A percentile compares a stretch with the other conserved stretches of the same genome.
phyloP scores from a whole-genome alignment of 495 filamentous ascomycete genomes.

The Aspergillus ostianus region DNA sequence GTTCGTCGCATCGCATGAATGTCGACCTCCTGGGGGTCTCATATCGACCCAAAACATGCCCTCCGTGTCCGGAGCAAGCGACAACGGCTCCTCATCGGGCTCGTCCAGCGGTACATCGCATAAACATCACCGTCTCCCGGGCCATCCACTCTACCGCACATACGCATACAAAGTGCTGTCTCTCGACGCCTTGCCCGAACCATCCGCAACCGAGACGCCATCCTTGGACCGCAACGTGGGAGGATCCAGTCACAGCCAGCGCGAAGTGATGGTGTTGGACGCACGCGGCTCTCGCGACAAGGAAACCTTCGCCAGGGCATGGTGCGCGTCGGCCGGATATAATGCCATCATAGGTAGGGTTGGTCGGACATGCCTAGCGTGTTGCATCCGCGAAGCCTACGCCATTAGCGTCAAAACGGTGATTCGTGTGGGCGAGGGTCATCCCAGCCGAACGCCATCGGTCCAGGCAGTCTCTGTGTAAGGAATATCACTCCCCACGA shows the following conservation, averaged over 20 bases:
- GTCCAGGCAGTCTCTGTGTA: conserved; percentile 2
- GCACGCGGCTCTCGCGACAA: conserved; percentile 52
- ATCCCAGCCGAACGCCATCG: conserved; percentile 7
- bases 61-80: conserved; percentile 35
- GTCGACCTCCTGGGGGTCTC: conserved; percentile 51
- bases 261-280: conserved; percentile 50
- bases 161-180: conserved; percentile 57
- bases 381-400: conserved; percentile 68
- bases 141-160: conserved; percentile 64
- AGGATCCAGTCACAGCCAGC: conserved; percentile 12
- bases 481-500: background rate
- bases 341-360: conserved; percentile 66
- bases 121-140: conserved; percentile 36
- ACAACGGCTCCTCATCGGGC: conserved; percentile 30
- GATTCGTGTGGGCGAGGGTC: conserved; percentile 51
- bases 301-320: conserved; percentile 65
- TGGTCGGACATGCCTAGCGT: conserved; percentile 62
- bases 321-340: conserved; percentile 67
- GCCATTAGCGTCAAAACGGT: conserved; percentile 65
- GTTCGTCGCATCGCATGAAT: conserved; percentile 66
- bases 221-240: conserved; percentile 11
- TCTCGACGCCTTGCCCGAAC: conserved; percentile 48
- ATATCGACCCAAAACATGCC: conserved; percentile 34
- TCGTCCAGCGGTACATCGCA: conserved; percentile 11
- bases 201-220: conserved; percentile 11